Evolutionary conservation across 2,329 filamentous ascomycete species (phyloP).

Genomic region (Fusarium algeriense): DNA sequence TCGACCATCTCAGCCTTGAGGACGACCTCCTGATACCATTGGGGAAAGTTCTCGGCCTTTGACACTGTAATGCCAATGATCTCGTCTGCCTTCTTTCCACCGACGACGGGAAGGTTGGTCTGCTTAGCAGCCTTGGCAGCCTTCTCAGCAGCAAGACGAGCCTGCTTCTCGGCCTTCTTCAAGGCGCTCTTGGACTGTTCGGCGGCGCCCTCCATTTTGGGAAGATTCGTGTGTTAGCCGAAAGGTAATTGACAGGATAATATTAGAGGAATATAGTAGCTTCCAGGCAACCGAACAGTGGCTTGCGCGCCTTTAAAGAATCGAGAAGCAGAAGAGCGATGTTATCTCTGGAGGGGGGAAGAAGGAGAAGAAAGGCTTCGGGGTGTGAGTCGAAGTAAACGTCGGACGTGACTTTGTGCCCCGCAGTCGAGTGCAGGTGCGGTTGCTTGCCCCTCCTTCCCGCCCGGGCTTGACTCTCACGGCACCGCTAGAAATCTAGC

Average conservation of each 20-base stretch:
- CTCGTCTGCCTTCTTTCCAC: slow-evolving; percentile 71
- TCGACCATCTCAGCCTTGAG: slow-evolving; percentile 98
- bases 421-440: slow-evolving; percentile 40
- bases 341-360: slow-evolving; percentile 29
- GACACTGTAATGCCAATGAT: slow-evolving; percentile 89
- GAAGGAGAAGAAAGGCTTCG: slow-evolving; percentile 33
- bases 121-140: slow-evolving; percentile 72
- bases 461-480: slow-evolving; percentile 22
- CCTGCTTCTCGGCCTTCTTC: slow-evolving; percentile 75
- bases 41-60: slow-evolving; percentile 88
- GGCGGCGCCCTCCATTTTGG: slow-evolving; percentile 52
- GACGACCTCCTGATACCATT: slow-evolving; percentile 98
- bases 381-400: slow-evolving; percentile 47
- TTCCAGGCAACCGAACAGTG: slow-evolving; percentile 26
- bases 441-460: background rate
- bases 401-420: slow-evolving; percentile 46
- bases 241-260: slow-evolving; percentile 10
- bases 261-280: slow-evolving; percentile 1
- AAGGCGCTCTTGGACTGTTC: slow-evolving; percentile 70
- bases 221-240: slow-evolving; percentile 23
- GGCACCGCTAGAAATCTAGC: slow-evolving; percentile 35
- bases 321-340: slow-evolving; percentile 28
- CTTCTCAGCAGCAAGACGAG: slow-evolving; percentile 71
- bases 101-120: slow-evolving; percentile 62
- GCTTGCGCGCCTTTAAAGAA: slow-evolving; percentile 32